Percentiles rank a stretch among this genome's conserved stretches.
Conservation (phyloP, 805 yeast genomes). For the Starmera pachycereana region DNA sequence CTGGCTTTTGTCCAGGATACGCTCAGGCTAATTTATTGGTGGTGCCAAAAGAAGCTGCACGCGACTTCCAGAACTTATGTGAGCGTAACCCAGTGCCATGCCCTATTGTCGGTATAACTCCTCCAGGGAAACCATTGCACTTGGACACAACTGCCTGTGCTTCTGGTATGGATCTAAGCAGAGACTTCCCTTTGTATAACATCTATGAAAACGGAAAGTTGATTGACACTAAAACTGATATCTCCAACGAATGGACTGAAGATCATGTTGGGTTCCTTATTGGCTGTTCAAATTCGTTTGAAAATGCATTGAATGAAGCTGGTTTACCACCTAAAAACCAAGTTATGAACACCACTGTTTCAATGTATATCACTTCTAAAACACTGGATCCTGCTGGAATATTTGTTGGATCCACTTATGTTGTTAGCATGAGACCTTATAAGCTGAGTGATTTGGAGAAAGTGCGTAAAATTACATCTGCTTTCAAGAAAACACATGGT, state of each 20-base stretch:
- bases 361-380: constrained; percentile 20
- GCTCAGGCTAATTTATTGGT: constrained; percentile 30
- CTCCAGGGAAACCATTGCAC: constrained; percentile 15
- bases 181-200: constrained; percentile 26
- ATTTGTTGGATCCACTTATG: constrained; percentile 22
- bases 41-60: constrained; percentile 20
- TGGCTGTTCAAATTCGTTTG: constrained; percentile 34
- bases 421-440: constrained; percentile 34
- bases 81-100: constrained; percentile 29
- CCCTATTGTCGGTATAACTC: constrained; percentile 24
- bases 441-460: constrained; percentile 18
- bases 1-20: constrained; percentile 19
- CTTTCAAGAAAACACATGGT: constrained; percentile 26
- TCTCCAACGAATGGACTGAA: constrained; percentile 22
- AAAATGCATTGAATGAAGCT: constrained; percentile 20
- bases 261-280: constrained; percentile 30
- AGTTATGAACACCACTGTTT: constrained; percentile 11
- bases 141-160: constrained; percentile 7
- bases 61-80: constrained; percentile 27
- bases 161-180: constrained; percentile 20
- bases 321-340: constrained; percentile 23
- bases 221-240: constrained; percentile 14
- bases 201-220: constrained; percentile 24
- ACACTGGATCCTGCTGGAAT: constrained; percentile 22
- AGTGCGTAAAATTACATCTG: constrained; percentile 23